Evolutionary conservation across 2,329 filamentous ascomycete genomes (phyloP).

Genomic region (Venturiaceae sp.): DNA sequence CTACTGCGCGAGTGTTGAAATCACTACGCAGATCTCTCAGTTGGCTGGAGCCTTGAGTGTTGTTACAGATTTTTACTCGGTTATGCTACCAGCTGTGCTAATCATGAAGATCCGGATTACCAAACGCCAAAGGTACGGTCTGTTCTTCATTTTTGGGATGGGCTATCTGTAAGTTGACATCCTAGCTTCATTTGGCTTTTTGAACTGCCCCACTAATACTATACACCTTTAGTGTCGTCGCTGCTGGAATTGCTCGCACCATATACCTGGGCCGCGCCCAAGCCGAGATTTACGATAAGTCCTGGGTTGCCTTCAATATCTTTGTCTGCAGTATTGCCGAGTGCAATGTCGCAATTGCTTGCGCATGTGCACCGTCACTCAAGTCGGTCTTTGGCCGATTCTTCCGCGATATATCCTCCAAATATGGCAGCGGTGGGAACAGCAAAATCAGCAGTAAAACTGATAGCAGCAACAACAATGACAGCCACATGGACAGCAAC

Average conservation of each 20-base stretch:
- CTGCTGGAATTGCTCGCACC: slow-evolving; percentile 22
- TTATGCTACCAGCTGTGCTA: slow-evolving; percentile 13
- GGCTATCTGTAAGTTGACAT: slow-evolving; percentile 13
- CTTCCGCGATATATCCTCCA: neutral
- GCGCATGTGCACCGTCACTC: slow-evolving; percentile 9
- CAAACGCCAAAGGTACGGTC: slow-evolving; percentile 12
- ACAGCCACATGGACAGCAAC: neutral
- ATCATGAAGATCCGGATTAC: slow-evolving; percentile 15
- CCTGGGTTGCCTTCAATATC: slow-evolving; percentile 4
- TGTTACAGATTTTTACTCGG: slow-evolving; percentile 15
- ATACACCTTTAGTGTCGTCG: slow-evolving; percentile 16
- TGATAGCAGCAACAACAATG: neutral
- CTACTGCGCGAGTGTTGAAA: slow-evolving; percentile 11
- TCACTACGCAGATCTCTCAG: slow-evolving; percentile 4
- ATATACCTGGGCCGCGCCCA: slow-evolving; percentile 14
- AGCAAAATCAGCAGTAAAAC: slow-evolving; percentile 1
- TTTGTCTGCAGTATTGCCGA: slow-evolving; percentile 6
- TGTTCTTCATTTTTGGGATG: slow-evolving; percentile 10
- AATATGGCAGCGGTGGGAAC: neutral
- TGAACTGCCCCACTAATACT: neutral
- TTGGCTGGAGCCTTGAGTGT: slow-evolving; percentile 12
- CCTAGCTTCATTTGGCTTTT: neutral
- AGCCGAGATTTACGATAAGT: neutral
- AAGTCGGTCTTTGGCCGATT: slow-evolving; percentile 1
- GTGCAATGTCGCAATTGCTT: slow-evolving; percentile 8